Percentiles rank a stretch among this genome's conserved stretches.
Conservation (phyloP, 2,329 filamentous ascomycete genomes). For the Talaromyces sp. region DNA sequence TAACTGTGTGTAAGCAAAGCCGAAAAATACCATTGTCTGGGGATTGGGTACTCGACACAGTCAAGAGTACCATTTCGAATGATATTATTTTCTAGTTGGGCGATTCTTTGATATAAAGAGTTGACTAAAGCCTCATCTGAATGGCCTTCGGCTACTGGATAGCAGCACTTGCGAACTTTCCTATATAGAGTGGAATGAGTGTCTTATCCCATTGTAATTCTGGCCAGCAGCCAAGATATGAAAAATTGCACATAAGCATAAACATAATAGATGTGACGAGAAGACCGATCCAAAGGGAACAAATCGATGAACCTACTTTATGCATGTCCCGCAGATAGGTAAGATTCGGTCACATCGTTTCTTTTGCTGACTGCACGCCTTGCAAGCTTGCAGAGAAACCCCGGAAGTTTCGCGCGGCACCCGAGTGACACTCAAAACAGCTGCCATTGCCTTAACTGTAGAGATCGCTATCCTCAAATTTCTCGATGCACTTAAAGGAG, state of each 20-base stretch:
- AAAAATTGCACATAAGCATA: not conserved
- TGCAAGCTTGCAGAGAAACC: slow-evolving; percentile 10
- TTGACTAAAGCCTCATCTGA: slow-evolving; percentile 10
- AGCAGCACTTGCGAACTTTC: slow-evolving; percentile 14
- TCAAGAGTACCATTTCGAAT: not conserved
- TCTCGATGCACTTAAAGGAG: not conserved
- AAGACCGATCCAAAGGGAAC: not conserved
- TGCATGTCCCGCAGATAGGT: slow-evolving; percentile 11
- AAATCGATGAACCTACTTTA: slow-evolving; percentile 7
- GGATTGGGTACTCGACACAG: not conserved
- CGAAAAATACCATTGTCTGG: slow-evolving; percentile 13
- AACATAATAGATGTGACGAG: not conserved
- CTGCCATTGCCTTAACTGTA: not conserved
- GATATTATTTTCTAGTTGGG: slow-evolving; percentile 3
- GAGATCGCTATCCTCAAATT: not conserved
- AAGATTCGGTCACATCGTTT: slow-evolving; percentile 14
- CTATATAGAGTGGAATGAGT: slow-evolving; percentile 5
- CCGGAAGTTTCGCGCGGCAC: not conserved
- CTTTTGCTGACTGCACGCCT: slow-evolving; percentile 13
- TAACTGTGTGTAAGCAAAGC: not conserved
- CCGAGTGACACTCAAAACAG: not conserved
- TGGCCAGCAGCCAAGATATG: not conserved
- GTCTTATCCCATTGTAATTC: not conserved
- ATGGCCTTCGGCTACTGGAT: slow-evolving; percentile 6
- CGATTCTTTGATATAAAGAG: slow-evolving; percentile 13